phyloP scores from a whole-genome alignment of 2,329 filamentous ascomycete genomes.

The Colletotrichum karsti region DNA sequence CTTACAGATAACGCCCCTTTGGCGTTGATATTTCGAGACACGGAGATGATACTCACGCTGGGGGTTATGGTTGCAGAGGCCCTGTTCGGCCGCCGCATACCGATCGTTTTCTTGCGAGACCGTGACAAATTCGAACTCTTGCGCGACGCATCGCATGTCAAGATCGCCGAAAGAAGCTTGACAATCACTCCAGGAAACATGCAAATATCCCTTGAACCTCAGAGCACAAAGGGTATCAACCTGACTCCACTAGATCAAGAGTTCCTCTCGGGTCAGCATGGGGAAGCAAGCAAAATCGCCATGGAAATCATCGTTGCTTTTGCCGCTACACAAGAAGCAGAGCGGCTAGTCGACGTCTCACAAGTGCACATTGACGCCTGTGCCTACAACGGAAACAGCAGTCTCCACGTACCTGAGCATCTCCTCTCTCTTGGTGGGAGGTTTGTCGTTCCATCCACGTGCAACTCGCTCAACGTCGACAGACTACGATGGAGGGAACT shows the following conservation, averaged over 20 bases:
- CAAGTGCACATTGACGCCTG: slow-evolving; percentile 54
- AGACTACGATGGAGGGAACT: slow-evolving; percentile 46
- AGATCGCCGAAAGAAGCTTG: background rate
- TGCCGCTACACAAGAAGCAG: slow-evolving; percentile 43
- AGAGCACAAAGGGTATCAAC: background rate
- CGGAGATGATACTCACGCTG: slow-evolving; percentile 53
- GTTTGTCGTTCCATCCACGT: slow-evolving; percentile 47
- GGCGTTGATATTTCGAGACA: slow-evolving; percentile 49
- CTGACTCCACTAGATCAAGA: slow-evolving; percentile 28
- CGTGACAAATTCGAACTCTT: slow-evolving; percentile 20
- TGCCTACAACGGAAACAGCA: slow-evolving; percentile 49
- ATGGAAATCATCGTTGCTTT: slow-evolving; percentile 47
- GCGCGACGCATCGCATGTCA: background rate
- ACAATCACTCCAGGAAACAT: background rate
- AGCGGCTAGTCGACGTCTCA: slow-evolving; percentile 43
- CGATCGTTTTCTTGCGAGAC: slow-evolving; percentile 39
- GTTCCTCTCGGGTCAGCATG: slow-evolving; percentile 39
- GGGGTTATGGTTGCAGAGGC: slow-evolving; percentile 52
- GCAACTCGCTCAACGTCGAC: slow-evolving; percentile 54
- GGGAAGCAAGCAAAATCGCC: slow-evolving; percentile 42
- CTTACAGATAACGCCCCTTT: slow-evolving; percentile 46
- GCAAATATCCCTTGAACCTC: background rate
- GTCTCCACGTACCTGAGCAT: slow-evolving; percentile 44
- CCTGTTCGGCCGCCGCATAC: slow-evolving; percentile 48
- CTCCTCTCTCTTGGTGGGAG: slow-evolving; percentile 43